Evolutionary conservation across 2,329 filamentous ascomycete genomes (phyloP).

Genomic region (Epichloe bromicola): DNA sequence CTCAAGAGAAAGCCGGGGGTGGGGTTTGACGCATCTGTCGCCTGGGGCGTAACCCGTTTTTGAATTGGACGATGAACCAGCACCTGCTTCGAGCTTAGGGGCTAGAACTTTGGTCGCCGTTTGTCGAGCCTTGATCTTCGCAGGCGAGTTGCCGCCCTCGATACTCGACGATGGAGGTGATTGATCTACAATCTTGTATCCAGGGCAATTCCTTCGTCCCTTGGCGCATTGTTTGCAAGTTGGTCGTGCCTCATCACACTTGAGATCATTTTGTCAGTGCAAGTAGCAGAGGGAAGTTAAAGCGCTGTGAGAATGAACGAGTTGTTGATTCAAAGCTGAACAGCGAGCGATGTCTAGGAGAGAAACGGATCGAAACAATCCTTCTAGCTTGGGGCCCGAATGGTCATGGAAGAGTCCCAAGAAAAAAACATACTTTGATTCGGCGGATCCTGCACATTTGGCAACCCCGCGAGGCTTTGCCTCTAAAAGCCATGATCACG

Average conservation of each 20-base stretch:
- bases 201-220: constrained; percentile 47
- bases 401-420: no score
- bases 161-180: constrained; percentile 17
- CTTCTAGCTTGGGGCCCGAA: background rate
- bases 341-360: no score
- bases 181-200: constrained; percentile 56
- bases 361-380: background rate
- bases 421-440: constrained; percentile 45
- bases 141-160: constrained; percentile 35
- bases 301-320: no score
- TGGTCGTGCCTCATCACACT: constrained; percentile 56
- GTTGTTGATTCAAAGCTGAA: no score
- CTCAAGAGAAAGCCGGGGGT: constrained; percentile 33
- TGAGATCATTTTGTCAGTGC: background rate
- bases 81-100: constrained; percentile 35
- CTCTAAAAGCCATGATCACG: constrained; percentile 45
- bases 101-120: constrained; percentile 51
- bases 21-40: constrained; percentile 11
- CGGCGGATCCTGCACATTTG: constrained; percentile 60
- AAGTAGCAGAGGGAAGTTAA: no score
- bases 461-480: constrained; percentile 52
- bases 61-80: constrained; percentile 10
- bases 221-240: constrained; percentile 51
- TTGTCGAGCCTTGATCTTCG: constrained; percentile 32
- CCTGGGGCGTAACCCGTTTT: constrained; percentile 12